Base-by-base conservation (phyloP, 2,329 filamentous ascomycete species). In the Ophiostoma quercus region DNA sequence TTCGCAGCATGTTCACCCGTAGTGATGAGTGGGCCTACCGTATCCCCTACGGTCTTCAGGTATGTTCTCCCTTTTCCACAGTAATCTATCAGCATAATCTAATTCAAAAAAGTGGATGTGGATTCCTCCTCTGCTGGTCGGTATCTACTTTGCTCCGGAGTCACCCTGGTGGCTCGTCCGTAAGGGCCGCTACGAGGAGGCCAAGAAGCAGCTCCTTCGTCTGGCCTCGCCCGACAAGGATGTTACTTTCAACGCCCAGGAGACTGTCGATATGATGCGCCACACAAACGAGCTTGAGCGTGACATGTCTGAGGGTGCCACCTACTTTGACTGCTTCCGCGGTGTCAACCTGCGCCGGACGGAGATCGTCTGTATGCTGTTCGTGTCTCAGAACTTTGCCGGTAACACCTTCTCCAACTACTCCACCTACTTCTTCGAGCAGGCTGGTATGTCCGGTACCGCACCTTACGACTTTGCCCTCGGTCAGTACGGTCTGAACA, bases 281-380 rank as follows among this genome's bases (percentile, higher is more conserved):
- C 83, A 88, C 73, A 89, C 87, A 0, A 84, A 87, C 71, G 80
- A 83, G 70, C 78, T 87, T 2, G 86, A 88, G 76, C 79, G 82
- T 70, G 81, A 84, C 69, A 78, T 81, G 68, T 80, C 83, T 71
- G 79, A 80, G 2, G 82, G 83, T 1, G 83, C 82, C 37, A 82
- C 79, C 0, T 86, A 86, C 72, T n/a, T 77, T 41, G 84, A 86
- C 72, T 84, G 83, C 69, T 81, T 86, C 74, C 80, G 76, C 66
- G 83, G 83, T 1, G 79, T 79, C 47, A 84, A 84, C 72, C 75
- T 81, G 39, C 80, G 83, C 29, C 81, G 84, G 37, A 86, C 84
- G 0, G 84, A 86, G 75, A 85, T 86, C 43, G 81, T 82, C 5
- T 79, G 78, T 70, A 72, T 80, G 41, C 76, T 78, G 2, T 72